These are phyloP conservation scores for Auricularia sp. DNA, from an alignment of 768 basidiomycete genomes.

Conservation along the genomic window DNA sequence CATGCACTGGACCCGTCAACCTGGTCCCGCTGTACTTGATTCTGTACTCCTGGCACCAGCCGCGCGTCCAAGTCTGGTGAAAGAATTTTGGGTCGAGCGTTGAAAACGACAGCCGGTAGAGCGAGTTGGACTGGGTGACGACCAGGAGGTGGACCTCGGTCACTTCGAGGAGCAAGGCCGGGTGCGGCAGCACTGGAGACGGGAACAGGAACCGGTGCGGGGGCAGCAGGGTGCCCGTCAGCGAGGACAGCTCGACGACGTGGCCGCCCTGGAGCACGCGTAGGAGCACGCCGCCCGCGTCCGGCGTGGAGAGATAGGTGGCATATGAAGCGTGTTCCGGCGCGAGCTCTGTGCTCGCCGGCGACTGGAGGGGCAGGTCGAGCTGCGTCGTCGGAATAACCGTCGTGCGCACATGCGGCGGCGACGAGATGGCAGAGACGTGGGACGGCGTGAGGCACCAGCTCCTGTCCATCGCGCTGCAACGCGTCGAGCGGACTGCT, in stretches of 20 bases:
- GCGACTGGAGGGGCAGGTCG: constrained; percentile 39
- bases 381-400: constrained; percentile 51
- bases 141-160: constrained; percentile 60
- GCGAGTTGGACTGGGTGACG: constrained; percentile 54
- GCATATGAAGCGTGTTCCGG: constrained; percentile 67
- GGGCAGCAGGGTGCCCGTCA: constrained; percentile 44
- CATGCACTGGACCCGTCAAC: constrained; percentile 27
- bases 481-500: not conserved
- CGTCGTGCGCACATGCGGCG: constrained; percentile 38
- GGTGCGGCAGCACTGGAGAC: constrained; percentile 50
- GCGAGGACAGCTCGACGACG: constrained; percentile 68
- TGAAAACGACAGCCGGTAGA: constrained; percentile 65
- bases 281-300: constrained; percentile 56
- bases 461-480: constrained; percentile 15
- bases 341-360: constrained; percentile 32
- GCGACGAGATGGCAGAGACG: constrained; percentile 52
- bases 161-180: constrained; percentile 47
- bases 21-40: constrained; percentile 36
- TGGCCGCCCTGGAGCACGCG: constrained; percentile 66
- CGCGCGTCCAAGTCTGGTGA: constrained; percentile 1
- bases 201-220: constrained; percentile 76
- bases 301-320: constrained; percentile 42
- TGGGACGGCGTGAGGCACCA: constrained; percentile 44
- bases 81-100: constrained; percentile 23
- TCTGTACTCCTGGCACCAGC: constrained; percentile 56